Evolutionary conservation across 2,329 filamentous ascomycete genomes (phyloP), one percentile per base, ranked within the genome.

Genomic region (Diplodia sapinea): DNA sequence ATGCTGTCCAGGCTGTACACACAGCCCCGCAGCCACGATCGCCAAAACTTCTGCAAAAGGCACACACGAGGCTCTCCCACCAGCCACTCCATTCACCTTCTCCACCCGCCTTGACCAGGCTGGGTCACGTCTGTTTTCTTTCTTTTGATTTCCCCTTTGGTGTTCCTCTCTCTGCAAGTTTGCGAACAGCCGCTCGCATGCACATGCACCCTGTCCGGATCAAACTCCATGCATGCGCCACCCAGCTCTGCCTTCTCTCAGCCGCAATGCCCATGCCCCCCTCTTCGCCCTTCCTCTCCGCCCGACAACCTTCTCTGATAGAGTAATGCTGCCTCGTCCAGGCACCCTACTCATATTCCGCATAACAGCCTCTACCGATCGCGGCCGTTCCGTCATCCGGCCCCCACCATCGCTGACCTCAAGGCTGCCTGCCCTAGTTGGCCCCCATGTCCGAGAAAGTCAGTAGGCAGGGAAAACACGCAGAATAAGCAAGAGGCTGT

Each of bases 11-110:
- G 29, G n/a, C 20, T 20, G 26, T 31, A 62, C 57, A 62, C 57
- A 62, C 57, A 62, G 57, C 57, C 57, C 57, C 57, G 31, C 57
- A 26, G 3, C 26, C 57, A 13, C 15, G 11, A 12, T 11, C 36
- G 11, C 36, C 36, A 38, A 38, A 38, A 2, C 36, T 11, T 11
- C 43, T 50, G 36, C 36, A 47, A 43, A 47, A 47, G 56, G 56
- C 56, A 47, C 38, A 47, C 56, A 40, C 38, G 23, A 61, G 56
- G 38, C 38, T 61, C 38, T 20, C 43, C 43, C 8, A 47, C 20
- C 43, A 4, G 7, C 9, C 43, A 47, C 5, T 47, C 36, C 15
- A 23, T 17, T 26, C 15, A 12, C 36, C 20, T 5, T 26, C 13
- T 13, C 55, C 55, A 38, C 23, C 20, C 20, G n/a, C n/a, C 36